A percentile compares a stretch with the other conserved stretches of the same genome.
These are phyloP conservation scores for Candolleomyces aberdarensis DNA, from an alignment of 768 basidiomycete species.

Conservation along the genomic window DNA sequence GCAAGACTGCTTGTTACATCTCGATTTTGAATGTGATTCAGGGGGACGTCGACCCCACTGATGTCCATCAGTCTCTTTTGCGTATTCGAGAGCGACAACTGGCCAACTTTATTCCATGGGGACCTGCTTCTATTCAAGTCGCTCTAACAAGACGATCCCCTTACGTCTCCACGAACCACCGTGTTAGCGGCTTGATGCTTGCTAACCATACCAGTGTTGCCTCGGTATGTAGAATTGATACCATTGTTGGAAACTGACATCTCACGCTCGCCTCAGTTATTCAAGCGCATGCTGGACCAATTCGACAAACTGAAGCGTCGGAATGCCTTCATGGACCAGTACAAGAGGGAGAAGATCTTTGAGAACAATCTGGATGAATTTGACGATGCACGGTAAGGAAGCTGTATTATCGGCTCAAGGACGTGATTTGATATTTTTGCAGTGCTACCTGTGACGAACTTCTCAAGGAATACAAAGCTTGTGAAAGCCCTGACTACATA, in stretches of 20 bases:
- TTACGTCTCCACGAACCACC: constrained; percentile 83
- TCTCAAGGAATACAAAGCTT: constrained; percentile 92
- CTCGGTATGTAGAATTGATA: constrained; percentile 55
- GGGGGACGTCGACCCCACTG: constrained; percentile 97
- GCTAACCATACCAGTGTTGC: constrained; percentile 99
- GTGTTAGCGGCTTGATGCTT: constrained; percentile 97
- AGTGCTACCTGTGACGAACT: constrained; percentile 87
- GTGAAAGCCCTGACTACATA: constrained; percentile 94
- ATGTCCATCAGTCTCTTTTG: constrained; percentile 96
- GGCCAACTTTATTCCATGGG: constrained; percentile 99
- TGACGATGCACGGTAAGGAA: constrained; percentile 82
- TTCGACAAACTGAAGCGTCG: constrained; percentile 84
- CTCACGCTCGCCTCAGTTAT: constrained; percentile 51
- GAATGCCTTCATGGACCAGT: constrained; percentile 95
- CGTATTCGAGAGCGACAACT: constrained; percentile 95
- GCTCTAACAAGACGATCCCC: constrained; percentile 90
- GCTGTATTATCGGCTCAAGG: constrained; percentile 13
- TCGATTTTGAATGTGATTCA: constrained; percentile 98
- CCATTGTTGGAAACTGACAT: constrained; percentile 1
- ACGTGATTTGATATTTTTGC: constrained; percentile 4
- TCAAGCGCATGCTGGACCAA: constrained; percentile 94
- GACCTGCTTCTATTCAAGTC: constrained; percentile 97
- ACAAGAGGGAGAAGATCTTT: constrained; percentile 97
- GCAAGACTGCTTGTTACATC: constrained; percentile 93
- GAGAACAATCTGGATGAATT: constrained; percentile 93